phyloP scores from a whole-genome alignment of 306 rosid species.

The Medicago arabica region DNA sequence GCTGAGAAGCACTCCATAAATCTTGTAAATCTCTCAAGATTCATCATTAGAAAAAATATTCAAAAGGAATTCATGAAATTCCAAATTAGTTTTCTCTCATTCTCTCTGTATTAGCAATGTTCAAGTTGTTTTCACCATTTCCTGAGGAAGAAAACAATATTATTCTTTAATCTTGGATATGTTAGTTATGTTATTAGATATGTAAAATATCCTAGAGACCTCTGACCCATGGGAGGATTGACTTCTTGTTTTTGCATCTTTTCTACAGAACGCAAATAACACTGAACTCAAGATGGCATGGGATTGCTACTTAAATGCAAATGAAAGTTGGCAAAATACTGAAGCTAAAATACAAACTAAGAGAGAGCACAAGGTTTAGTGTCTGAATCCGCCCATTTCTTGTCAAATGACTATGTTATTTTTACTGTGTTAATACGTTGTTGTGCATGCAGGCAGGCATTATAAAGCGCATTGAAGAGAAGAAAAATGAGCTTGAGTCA shows the following conservation, averaged over 20 bases:
- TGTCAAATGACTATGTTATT: slow-evolving; percentile 26
- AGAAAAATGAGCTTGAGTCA: slow-evolving; percentile 62
- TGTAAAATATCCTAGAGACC: slow-evolving; percentile 22
- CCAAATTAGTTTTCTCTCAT: slow-evolving; percentile 1
- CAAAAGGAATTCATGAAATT: background rate
- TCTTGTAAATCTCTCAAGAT: background rate
- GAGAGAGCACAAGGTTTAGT: slow-evolving; percentile 68
- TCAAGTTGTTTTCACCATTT: slow-evolving; percentile 26
- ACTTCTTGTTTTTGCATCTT: background rate
- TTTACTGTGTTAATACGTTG: slow-evolving; percentile 39
- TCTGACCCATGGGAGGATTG: slow-evolving; percentile 21
- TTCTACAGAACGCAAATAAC: slow-evolving; percentile 69
- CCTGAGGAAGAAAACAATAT: slow-evolving; percentile 21
- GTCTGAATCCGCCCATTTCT: slow-evolving; percentile 34
- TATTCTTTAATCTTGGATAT: slow-evolving; percentile 15
- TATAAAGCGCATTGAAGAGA: slow-evolving; percentile 72
- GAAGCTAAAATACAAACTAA: slow-evolving; percentile 75
- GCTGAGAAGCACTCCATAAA: background rate
- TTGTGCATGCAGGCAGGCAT: slow-evolving; percentile 63
- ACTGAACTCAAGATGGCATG: slow-evolving; percentile 64
- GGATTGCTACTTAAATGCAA: slow-evolving; percentile 73
- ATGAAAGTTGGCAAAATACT: slow-evolving; percentile 62
- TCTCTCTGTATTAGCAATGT: background rate
- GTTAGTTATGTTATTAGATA: background rate
- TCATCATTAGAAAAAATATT: background rate